A percentile compares a stretch with the other conserved stretches of the same genome.
Conservation (phyloP, 805 yeast genomes). For the Yamadazyma kitorensis region DNA sequence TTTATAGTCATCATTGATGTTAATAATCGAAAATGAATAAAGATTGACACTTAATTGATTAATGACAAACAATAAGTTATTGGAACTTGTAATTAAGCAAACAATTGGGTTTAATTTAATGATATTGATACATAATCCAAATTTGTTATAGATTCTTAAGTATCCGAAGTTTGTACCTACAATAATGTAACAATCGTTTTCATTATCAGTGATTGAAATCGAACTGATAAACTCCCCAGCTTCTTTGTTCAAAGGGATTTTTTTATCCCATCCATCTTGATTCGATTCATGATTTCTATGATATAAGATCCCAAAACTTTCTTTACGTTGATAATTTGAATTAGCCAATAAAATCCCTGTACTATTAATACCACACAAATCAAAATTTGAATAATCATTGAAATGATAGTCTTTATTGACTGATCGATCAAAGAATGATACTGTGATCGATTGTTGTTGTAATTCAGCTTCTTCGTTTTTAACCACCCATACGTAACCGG, state of each 20-base stretch:
- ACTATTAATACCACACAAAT: constrained; percentile 69
- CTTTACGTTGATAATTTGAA: constrained; percentile 25
- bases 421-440: constrained; percentile 80
- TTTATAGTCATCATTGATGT: constrained; percentile 37
- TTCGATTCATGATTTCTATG: constrained; percentile 69
- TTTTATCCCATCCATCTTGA: constrained; percentile 69
- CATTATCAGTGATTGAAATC: constrained; percentile 51
- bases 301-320: constrained; percentile 34
- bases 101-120: constrained; percentile 73
- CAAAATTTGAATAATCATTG: constrained; percentile 68
- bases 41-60: constrained; percentile 34
- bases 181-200: constrained; percentile 43
- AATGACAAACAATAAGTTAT: constrained; percentile 51
- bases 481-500: constrained; percentile 83
- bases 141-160: constrained; percentile 64
- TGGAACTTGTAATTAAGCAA: constrained; percentile 62
- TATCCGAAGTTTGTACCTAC: constrained; percentile 78
- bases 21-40: constrained; percentile 48
- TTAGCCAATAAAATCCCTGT: constrained; percentile 61
- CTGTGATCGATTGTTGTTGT: constrained; percentile 66
- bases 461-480: constrained; percentile 21
- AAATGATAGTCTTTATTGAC: constrained; percentile 79
- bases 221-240: constrained; percentile 64
- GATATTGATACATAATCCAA: constrained; percentile 69
- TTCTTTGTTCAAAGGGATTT: constrained; percentile 47